Conservation (phyloP, 441 rosid genomes). For the Pelargonium myrrhifolium region DNA sequence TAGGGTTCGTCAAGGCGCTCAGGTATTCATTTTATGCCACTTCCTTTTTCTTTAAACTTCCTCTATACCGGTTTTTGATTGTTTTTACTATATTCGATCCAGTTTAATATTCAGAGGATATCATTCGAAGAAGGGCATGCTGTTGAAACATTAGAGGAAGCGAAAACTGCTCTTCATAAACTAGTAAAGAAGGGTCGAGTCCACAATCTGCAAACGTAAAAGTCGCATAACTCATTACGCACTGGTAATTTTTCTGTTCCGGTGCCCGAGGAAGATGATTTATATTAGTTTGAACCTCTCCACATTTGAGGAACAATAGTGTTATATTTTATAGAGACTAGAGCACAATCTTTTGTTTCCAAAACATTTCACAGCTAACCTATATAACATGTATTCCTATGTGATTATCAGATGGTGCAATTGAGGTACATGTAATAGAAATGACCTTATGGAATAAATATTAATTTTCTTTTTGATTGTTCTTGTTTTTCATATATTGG, state of each 20-base stretch:
- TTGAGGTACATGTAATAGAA: too few species aligned
- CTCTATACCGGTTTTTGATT: neutral
- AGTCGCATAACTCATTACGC: neutral
- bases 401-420: too few species aligned
- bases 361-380: too few species aligned
- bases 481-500: too few species aligned
- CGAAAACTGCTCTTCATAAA: conserved; percentile 70
- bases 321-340: too few species aligned
- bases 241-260: neutral
- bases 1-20: conserved; percentile 89
- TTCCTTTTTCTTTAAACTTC: neutral
- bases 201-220: conserved; percentile 44
- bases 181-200: conserved; percentile 57
- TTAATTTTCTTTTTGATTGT: too few species aligned
- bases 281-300: too few species aligned
- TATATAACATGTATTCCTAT: too few species aligned
- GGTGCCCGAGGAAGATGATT: too few species aligned
- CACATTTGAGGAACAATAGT: too few species aligned
- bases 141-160: conserved; percentile 85
- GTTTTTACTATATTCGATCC: conserved; percentile 4
- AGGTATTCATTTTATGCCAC: conserved; percentile 36
- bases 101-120: conserved; percentile 83
- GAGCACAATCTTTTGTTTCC: too few species aligned
- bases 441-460: too few species aligned
- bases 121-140: conserved; percentile 69